Evolutionary conservation across 192 early-diverging fungal genomes (phyloP).

Genomic region (Piromyces finnis): DNA sequence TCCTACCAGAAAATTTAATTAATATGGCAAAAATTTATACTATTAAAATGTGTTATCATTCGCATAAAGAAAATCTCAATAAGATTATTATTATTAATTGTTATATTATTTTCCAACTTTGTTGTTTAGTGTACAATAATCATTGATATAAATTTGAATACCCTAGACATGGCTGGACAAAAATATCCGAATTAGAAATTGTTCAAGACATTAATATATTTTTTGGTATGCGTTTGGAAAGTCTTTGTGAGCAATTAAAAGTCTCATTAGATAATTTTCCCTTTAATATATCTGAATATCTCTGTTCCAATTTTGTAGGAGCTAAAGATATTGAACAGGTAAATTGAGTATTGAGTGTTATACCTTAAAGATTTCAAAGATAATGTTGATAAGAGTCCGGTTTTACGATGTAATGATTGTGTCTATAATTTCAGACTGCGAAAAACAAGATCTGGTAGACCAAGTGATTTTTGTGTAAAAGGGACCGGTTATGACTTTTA

Average conservation of each 20-base stretch:
- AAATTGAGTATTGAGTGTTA: not conserved
- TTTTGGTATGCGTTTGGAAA: not conserved
- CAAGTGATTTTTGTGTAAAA: not conserved
- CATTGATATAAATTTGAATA: not conserved
- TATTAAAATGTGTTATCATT: not conserved
- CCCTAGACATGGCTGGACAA: not conserved
- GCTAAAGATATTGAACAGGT: not conserved
- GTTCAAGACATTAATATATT: not conserved
- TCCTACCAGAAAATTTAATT: not conserved
- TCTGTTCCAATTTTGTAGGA: not conserved
- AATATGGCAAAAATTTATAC: not conserved
- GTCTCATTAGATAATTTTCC: not conserved
- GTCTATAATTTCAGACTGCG: not conserved
- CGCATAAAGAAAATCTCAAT: not conserved
- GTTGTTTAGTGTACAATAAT: not conserved
- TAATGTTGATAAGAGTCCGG: not conserved
- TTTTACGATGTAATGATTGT: not conserved
- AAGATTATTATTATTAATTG: not conserved
- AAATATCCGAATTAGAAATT: not conserved
- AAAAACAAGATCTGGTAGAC: not conserved
- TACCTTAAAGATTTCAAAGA: not conserved
- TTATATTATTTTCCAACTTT: not conserved
- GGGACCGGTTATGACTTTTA: not conserved
- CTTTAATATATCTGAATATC: not conserved
- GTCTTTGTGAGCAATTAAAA: not conserved